phyloP scores from a whole-genome alignment of 139 green algal genomes.

The Ulvella scutata region DNA sequence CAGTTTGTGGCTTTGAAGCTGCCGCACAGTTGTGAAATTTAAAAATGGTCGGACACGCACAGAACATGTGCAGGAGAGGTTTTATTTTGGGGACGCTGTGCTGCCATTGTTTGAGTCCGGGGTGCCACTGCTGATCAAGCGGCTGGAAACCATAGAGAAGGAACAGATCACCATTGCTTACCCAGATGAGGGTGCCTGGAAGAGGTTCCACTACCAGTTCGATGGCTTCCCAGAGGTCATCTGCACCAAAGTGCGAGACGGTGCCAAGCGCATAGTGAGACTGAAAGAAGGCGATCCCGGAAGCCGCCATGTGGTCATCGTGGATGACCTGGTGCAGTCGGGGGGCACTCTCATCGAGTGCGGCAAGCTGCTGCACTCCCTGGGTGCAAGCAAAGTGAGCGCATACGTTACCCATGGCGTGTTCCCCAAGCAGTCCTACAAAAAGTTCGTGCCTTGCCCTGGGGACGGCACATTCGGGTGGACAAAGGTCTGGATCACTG shows the following conservation, averaged over 20 bases:
- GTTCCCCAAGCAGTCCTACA: slow-evolving; percentile 80
- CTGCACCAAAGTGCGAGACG: slow-evolving; percentile 94
- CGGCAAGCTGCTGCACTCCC: slow-evolving; percentile 55
- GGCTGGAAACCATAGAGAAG: slow-evolving; percentile 55
- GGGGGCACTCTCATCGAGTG: slow-evolving; percentile 93
- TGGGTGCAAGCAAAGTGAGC: slow-evolving; percentile 62
- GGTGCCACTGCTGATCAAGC: slow-evolving; percentile 77
- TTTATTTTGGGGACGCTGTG: slow-evolving; percentile 97
- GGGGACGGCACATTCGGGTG: background rate
- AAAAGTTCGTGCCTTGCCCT: slow-evolving; percentile 37
- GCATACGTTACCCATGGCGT: slow-evolving; percentile 96
- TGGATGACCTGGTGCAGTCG: slow-evolving; percentile 95
- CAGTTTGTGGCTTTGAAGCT: no score
- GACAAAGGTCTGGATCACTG: slow-evolving; percentile 80
- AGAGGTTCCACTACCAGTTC: slow-evolving; percentile 94
- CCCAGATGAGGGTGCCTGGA: slow-evolving; percentile 95
- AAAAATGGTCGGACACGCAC: no score
- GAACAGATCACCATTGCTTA: slow-evolving; percentile 85
- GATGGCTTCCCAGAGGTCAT: slow-evolving; percentile 70
- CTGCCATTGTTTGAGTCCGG: slow-evolving; percentile 90
- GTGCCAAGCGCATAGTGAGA: slow-evolving; percentile 87
- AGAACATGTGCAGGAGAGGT: slow-evolving; percentile 80
- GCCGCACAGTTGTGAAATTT: no score
- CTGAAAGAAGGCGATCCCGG: slow-evolving; percentile 83
- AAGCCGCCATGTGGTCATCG: slow-evolving; percentile 90